Percentiles rank a stretch among this genome's conserved stretches.
Evolutionary conservation across 1,284 basidiomycete species (phyloP).

Genomic region (Ceratobasidium sp.): DNA sequence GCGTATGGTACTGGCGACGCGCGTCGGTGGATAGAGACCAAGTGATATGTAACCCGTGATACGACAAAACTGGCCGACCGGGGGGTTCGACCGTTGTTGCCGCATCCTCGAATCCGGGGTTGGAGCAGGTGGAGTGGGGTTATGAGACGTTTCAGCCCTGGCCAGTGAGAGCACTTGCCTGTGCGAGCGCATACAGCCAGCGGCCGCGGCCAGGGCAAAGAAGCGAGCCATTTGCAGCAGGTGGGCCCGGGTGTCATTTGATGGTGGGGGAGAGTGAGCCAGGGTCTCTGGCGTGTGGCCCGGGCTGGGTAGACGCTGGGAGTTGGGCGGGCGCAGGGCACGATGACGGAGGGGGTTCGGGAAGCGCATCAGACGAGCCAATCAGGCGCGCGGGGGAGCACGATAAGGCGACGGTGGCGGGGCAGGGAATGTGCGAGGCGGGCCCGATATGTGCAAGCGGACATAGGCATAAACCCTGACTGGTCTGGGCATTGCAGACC

Average conservation of each 20-base stretch:
- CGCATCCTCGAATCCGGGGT: background rate
- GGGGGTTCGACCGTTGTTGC: no score
- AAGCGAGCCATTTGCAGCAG: background rate
- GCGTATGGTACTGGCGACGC: no score
- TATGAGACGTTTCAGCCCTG: slow-evolving; percentile 6
- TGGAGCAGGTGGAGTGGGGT: background rate
- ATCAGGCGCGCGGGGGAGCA: slow-evolving; percentile 8
- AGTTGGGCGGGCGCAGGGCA: background rate
- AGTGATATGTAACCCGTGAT: no score
- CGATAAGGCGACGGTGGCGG: slow-evolving; percentile 21
- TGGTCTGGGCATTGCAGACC: slow-evolving; percentile 21
- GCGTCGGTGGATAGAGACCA: no score
- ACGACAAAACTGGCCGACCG: no score
- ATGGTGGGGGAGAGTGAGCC: background rate
- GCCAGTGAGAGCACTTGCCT: background rate
- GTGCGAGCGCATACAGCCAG: slow-evolving; percentile 10
- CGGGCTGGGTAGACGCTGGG: background rate
- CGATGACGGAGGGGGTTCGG: background rate
- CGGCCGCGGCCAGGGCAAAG: background rate
- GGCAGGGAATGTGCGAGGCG: background rate
- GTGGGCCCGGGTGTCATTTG: background rate
- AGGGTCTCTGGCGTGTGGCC: background rate
- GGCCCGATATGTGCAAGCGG: slow-evolving; percentile 33
- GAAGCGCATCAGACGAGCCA: slow-evolving; percentile 12
- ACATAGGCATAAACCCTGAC: slow-evolving; percentile 15